phyloP scores from a whole-genome alignment of 306 rosid species.

The Corylus avellana region DNA sequence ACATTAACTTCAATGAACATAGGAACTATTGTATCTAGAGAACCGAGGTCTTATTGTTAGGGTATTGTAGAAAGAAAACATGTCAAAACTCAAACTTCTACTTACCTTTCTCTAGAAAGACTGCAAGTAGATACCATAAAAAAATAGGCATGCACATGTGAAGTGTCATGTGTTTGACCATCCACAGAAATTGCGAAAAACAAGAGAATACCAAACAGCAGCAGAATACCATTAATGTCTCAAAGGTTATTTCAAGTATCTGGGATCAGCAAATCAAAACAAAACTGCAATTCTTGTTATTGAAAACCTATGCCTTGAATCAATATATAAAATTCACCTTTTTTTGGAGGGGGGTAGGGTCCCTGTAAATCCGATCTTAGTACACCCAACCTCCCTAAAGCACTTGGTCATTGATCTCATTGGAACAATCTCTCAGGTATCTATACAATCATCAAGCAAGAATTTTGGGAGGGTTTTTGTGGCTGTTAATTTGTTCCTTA shows the following conservation, averaged over 20 bases:
- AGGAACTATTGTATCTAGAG: background rate
- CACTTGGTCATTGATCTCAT: background rate
- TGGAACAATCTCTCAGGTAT: background rate
- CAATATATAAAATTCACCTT: background rate
- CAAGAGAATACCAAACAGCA: background rate
- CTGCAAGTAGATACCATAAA: background rate
- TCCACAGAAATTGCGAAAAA: background rate
- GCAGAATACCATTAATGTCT: background rate
- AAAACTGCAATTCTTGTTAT: background rate
- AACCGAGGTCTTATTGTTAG: background rate
- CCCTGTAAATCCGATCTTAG: too few species aligned
- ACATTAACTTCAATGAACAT: background rate
- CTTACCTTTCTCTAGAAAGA: background rate
- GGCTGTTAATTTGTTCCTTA: too few species aligned
- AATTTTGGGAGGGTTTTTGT: too few species aligned
- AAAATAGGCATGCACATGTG: background rate
- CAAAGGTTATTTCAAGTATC: background rate
- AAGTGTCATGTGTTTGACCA: background rate
- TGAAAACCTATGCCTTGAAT: background rate
- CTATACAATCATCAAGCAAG: too few species aligned
- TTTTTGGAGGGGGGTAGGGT: too few species aligned
- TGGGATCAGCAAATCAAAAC: background rate
- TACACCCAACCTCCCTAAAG: background rate
- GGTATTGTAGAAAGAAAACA: background rate
- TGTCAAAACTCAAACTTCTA: background rate